Base-by-base conservation (phyloP, 2,329 filamentous ascomycete species). In the Fusarium newnesense region DNA sequence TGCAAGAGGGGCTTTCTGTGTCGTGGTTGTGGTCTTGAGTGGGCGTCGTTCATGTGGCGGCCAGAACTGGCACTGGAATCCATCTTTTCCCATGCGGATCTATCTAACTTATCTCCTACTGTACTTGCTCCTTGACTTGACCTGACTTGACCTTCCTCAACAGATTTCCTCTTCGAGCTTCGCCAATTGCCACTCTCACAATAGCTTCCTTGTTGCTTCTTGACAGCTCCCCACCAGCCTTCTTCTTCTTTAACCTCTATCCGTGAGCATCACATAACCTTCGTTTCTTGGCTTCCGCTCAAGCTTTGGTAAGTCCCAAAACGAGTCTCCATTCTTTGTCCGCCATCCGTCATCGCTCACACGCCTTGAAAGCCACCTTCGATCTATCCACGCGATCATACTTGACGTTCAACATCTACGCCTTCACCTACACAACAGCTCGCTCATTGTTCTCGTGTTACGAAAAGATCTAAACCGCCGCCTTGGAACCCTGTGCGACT, bases 11-110 rank as follows among this genome's bases (percentile, higher is more conserved):
- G 70, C 67, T 67, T 57, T 58, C 64, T 62, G 60, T 62, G 46
- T 72, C 70, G 67, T 74, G 74, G 68, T 70, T 37, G 52, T 75
- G 64, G 46, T 74, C 70, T 68, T 68, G 74, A 66, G 72, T 54
- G 62, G 74, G 64, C 66, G 72, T 76, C 63, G 64, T 75, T 76
- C 71, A 70, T 73, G 76, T 78, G 76, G 76, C 76, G 76, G 76
- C 73, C 75, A 69, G 42, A 73, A 54, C 60, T 73, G 69, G 68
- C 61, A 78, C 76, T 78, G 76, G 76, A 78, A 78, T 78, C 64
- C 64, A 67, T 67, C 76, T 78, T 78, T 77, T 76, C 71, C 66
- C 73, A 75, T 76, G 72, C 76, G 68, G 73, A 76, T 70, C 75
- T 67, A 70, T 69, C 67, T 70, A 67, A 59, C 60, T 66, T 61